Conservation (phyloP, 2,329 filamentous ascomycete species). For the Chlorencoelia australis region DNA sequence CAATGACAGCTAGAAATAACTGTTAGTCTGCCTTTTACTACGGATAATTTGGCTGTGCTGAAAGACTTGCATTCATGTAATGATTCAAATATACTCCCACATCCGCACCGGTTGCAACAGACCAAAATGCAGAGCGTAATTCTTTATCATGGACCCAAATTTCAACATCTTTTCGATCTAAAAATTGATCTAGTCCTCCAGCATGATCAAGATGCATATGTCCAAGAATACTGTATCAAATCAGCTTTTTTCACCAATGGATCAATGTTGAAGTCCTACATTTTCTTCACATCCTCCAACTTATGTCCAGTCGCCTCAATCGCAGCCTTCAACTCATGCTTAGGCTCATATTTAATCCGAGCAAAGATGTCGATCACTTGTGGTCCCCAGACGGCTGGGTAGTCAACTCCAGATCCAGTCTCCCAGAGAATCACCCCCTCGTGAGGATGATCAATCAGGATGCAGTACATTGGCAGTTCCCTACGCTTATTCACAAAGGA, state of each 20-base stretch:
- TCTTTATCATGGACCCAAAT: slow-evolving; percentile 39
- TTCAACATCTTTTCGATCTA: slow-evolving; percentile 30
- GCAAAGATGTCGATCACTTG: slow-evolving; percentile 32
- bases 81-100: slow-evolving; percentile 30
- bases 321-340: slow-evolving; percentile 20
- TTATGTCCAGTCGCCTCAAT: slow-evolving; percentile 32
- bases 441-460: slow-evolving; percentile 21
- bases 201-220: slow-evolving; percentile 40
- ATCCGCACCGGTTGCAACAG: slow-evolving; percentile 33
- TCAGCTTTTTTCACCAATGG: background rate
- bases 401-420: slow-evolving; percentile 20
- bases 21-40: slow-evolving; percentile 18
- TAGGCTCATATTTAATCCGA: slow-evolving; percentile 19
- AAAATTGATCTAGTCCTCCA: slow-evolving; percentile 36
- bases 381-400: slow-evolving; percentile 26
- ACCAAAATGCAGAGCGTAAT: slow-evolving; percentile 36
- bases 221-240: slow-evolving; percentile 28
- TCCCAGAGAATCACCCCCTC: slow-evolving; percentile 22
- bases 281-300: slow-evolving; percentile 36
- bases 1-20: slow-evolving; percentile 27
- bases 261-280: too few species aligned
- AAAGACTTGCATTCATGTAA: slow-evolving; percentile 21
- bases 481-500: slow-evolving; percentile 19
- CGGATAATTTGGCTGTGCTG: background rate
- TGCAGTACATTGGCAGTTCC: slow-evolving; percentile 19